phyloP scores from a whole-genome alignment of 2,329 filamentous ascomycete species.

The Huntiella savannae region DNA sequence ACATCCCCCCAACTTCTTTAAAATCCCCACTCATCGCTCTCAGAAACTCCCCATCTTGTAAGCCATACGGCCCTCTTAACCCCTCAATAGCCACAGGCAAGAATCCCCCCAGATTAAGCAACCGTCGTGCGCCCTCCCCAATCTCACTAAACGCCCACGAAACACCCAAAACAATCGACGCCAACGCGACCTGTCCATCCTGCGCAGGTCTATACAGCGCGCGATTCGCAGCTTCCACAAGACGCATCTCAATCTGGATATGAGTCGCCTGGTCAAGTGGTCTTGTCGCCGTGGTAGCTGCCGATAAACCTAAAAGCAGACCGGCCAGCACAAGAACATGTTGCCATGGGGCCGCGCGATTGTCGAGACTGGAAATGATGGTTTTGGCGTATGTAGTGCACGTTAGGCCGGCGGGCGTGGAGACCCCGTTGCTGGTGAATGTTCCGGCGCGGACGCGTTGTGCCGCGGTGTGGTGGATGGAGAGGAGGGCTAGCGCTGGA shows the following conservation, averaged over 20 bases:
- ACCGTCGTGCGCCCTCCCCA: conserved; percentile 35
- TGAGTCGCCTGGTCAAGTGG: conserved; percentile 46
- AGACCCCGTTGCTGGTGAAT: conserved; percentile 12
- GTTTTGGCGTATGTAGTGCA: conserved; percentile 37
- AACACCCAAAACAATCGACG: conserved; percentile 48
- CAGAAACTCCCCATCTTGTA: conserved; percentile 60
- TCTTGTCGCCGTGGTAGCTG: conserved; percentile 30
- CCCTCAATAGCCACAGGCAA: conserved; percentile 51
- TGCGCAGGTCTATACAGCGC: conserved; percentile 34
- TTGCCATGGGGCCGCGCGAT: conserved; percentile 52
- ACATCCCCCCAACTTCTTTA: conserved; percentile 23
- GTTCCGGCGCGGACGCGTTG: conserved; percentile 27
- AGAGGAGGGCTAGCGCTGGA: conserved; percentile 45
- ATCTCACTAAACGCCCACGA: conserved; percentile 61
- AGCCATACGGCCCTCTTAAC: conserved; percentile 52
- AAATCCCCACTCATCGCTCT: conserved; percentile 30
- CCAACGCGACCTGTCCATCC: conserved; percentile 24
- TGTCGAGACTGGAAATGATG: conserved; percentile 37
- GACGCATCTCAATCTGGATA: conserved; percentile 49
- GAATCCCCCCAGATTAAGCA: conserved; percentile 48
- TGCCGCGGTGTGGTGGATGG: conserved; percentile 52
- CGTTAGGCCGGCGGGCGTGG: conserved; percentile 21
- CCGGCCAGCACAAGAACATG: conserved; percentile 68
- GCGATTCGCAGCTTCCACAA: conserved; percentile 60
- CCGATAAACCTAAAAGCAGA: conserved; percentile 45